A percentile compares a stretch with the other conserved stretches of the same genome.
Conservation (phyloP, 176 grass and related monocot genomes). For the Carex cristatella region DNA sequence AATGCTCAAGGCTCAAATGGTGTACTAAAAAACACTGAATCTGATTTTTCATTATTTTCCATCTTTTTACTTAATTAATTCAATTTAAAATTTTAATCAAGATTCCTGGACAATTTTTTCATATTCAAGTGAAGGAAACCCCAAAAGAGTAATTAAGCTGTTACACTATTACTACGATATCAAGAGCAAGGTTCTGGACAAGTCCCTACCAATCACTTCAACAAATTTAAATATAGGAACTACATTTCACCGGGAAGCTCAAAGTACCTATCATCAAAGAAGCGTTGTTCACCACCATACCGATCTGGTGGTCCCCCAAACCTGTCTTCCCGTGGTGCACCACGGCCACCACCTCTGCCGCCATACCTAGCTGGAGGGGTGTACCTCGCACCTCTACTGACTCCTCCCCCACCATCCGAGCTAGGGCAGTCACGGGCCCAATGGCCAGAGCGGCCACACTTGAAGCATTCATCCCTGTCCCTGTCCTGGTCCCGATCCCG, state of each 20-base stretch:
- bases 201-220: background rate
- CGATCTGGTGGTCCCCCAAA: conserved; percentile 72
- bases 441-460: conserved; percentile 80
- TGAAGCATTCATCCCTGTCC: conserved; percentile 71
- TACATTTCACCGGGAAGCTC: background rate
- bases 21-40: background rate
- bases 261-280: conserved; percentile 34
- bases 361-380: conserved; percentile 64
- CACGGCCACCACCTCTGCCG: conserved; percentile 35
- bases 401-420: conserved; percentile 30
- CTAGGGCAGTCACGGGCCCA: conserved; percentile 97
- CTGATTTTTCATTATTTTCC: background rate
- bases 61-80: background rate
- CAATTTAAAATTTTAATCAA: background rate
- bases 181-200: background rate
- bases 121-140: conserved; percentile 1
- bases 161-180: background rate
- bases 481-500: background rate
- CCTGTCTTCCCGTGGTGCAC: conserved; percentile 48
- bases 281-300: conserved; percentile 45
- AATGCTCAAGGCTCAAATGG: background rate
- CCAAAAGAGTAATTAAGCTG: background rate
- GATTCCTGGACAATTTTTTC: background rate
- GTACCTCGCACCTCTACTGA: conserved; percentile 46
- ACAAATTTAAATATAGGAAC: background rate